Percentiles rank a stretch among this genome's conserved stretches.
phyloP scores from a whole-genome alignment of 169 alveolate species.

The Eimeria necatrix region DNA sequence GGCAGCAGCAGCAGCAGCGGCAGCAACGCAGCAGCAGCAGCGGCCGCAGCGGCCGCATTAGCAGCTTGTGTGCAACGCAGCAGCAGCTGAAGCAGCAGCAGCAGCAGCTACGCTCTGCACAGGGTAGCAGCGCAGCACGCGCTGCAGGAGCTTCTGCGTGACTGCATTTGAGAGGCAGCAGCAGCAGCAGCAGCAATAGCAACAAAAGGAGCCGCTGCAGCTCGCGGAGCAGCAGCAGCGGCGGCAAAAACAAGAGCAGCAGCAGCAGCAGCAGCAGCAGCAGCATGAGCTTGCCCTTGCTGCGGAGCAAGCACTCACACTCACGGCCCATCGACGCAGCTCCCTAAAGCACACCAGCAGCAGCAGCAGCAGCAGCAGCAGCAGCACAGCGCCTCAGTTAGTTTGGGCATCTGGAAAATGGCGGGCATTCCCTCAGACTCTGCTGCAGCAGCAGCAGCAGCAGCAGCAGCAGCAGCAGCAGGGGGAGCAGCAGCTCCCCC shows the following conservation, averaged over 20 bases:
- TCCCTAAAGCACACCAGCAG: background rate
- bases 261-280: slow-evolving; percentile 7
- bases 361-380: slow-evolving; percentile 38
- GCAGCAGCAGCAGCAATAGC: no score
- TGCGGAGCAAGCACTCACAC: background rate
- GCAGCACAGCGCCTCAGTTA: background rate
- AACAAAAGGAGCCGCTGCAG: background rate
- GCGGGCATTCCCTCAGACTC: background rate
- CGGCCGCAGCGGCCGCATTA: slow-evolving; percentile 17
- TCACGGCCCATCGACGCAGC: background rate
- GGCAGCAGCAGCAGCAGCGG: no score
- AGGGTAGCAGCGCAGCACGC: slow-evolving; percentile 2
- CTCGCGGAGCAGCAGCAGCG: background rate
- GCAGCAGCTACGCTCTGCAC: background rate
- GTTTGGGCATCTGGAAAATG: background rate
- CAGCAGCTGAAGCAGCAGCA: slow-evolving; percentile 16
- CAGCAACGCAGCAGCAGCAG: background rate
- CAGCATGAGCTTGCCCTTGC: background rate
- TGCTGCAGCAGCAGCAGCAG: slow-evolving; percentile 19
- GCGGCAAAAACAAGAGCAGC: background rate
- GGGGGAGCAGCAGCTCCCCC: background rate
- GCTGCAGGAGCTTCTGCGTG: no score
- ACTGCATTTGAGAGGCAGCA: no score
- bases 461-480: background rate
- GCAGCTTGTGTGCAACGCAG: no score